Evolutionary conservation across 768 basidiomycete genomes (phyloP), one percentile per base, ranked within the genome.

Genomic region (Suillus subluteus): DNA sequence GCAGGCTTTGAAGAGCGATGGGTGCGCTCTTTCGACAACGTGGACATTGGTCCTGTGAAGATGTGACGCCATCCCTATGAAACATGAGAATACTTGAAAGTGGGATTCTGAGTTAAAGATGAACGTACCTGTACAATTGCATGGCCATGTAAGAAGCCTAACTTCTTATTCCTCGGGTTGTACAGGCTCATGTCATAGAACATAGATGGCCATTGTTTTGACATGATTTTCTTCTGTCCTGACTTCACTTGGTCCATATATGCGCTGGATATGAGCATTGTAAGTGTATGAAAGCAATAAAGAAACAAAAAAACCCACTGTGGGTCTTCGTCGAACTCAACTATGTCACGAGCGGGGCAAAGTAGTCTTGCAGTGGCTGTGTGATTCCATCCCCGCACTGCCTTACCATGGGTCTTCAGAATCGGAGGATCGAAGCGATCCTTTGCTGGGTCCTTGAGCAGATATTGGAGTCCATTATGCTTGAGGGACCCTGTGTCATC

Each of bases 231-330:
- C 30, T 63, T 63, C 21, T n/a, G 16, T 1, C 48, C 62, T 8
- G 62, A 63, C 2, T 37, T 63, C 8, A 63, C 46, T 3, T 35
- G 46, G 62, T 63, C 62, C 43, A 63, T 63, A n/a, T 63, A 63
- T 48, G 44, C 46, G 6, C 62, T 63, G 62, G 13, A 21, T 44
- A 44, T 23, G 1, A 32, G 21, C 9, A 23, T 44, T 1, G 16
- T 40, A 44, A 18, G 32, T 11, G 7, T 44, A 21, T n/a, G 13
- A n/a, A 3, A 50, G 16, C 11, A 13, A 63, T 2, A 40, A n/a
- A 15, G n/a, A n/a, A n/a, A n/a, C n/a, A n/a, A 1, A 37, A 46
- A 2, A 32, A 63, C 46, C 9, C 23, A 63, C 62, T 52, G 15
- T 5, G 48, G 62, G 26, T 63, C 62, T 18, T 18, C 23, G 12